These are phyloP conservation scores for Russula vinacea DNA, from an alignment of 768 basidiomycete species.

Conservation along the genomic window DNA sequence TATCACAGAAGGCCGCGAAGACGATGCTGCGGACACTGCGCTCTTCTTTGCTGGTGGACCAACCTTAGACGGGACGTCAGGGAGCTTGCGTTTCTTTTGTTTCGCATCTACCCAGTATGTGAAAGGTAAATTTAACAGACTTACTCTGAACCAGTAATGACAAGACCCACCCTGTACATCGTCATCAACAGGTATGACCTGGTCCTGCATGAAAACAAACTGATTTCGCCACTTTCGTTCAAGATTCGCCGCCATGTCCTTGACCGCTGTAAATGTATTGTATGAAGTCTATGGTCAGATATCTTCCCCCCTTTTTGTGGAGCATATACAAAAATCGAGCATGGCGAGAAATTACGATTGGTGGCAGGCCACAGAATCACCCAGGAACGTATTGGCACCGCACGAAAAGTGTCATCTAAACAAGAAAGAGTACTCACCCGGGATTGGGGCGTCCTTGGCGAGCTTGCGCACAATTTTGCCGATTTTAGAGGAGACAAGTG, in stretches of 20 bases:
- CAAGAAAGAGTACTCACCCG: constrained; percentile 62
- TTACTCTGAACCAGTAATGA: constrained; percentile 32
- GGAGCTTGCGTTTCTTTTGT: constrained; percentile 73
- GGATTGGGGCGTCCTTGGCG: constrained; percentile 67
- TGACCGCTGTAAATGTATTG: constrained; percentile 65
- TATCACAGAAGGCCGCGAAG: constrained; percentile 39
- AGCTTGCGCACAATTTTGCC: constrained; percentile 78
- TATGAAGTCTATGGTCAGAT: constrained; percentile 63
- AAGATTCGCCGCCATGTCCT: constrained; percentile 89
- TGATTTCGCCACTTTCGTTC: constrained; percentile 78
- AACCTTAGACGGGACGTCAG: constrained; percentile 46
- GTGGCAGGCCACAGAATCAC: constrained; percentile 10
- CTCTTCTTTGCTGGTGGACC: constrained; percentile 64
- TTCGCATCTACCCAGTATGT: constrained; percentile 25
- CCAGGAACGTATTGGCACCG: constrained; percentile 14
- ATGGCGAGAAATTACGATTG: neutral
- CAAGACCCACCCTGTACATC: constrained; percentile 69
- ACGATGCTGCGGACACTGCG: constrained; percentile 47
- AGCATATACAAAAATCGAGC: constrained; percentile 14
- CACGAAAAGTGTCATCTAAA: neutral
- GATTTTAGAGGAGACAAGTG: constrained; percentile 66
- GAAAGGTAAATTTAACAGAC: constrained; percentile 34
- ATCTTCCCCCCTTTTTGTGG: constrained; percentile 39
- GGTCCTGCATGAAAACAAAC: constrained; percentile 47
- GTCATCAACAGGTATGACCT: constrained; percentile 39